These are phyloP conservation scores for Arachnopeziza araneosa DNA, from an alignment of 2,329 filamentous ascomycete genomes.

Conservation along the genomic window DNA sequence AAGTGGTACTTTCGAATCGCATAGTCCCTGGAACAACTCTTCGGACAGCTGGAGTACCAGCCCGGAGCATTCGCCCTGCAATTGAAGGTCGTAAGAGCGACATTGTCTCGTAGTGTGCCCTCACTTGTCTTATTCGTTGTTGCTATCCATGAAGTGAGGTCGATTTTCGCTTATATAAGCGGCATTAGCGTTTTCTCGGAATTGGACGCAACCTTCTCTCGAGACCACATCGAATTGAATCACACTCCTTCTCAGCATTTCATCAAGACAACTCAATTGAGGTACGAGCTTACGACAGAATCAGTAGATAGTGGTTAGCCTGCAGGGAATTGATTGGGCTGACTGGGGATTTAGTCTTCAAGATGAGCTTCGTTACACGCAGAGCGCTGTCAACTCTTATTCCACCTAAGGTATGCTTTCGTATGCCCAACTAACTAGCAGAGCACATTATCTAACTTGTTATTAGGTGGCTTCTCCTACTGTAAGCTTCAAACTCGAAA, in stretches of 20 bases:
- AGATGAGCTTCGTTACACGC: slow-evolving; percentile 89
- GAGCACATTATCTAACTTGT: neutral
- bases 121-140: neutral
- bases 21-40: slow-evolving; percentile 39
- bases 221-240: slow-evolving; percentile 2
- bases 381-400: slow-evolving; percentile 97
- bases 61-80: slow-evolving; percentile 47
- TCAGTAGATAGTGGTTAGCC: neutral
- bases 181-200: slow-evolving; percentile 15
- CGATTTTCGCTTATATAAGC: slow-evolving; percentile 4
- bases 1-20: slow-evolving; percentile 48
- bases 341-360: slow-evolving; percentile 39
- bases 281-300: slow-evolving; percentile 17
- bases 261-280: slow-evolving; percentile 27
- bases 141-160: neutral
- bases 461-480: slow-evolving; percentile 32
- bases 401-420: slow-evolving; percentile 79
- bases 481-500: slow-evolving; percentile 22
- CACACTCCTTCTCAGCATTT: slow-evolving; percentile 16
- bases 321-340: slow-evolving; percentile 27
- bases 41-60: slow-evolving; percentile 35
- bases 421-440: neutral
- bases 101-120: slow-evolving; percentile 42
- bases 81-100: slow-evolving; percentile 57
- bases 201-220: neutral